Base-by-base conservation (phyloP, 306 rosid species). In the Cicer judaicum region DNA sequence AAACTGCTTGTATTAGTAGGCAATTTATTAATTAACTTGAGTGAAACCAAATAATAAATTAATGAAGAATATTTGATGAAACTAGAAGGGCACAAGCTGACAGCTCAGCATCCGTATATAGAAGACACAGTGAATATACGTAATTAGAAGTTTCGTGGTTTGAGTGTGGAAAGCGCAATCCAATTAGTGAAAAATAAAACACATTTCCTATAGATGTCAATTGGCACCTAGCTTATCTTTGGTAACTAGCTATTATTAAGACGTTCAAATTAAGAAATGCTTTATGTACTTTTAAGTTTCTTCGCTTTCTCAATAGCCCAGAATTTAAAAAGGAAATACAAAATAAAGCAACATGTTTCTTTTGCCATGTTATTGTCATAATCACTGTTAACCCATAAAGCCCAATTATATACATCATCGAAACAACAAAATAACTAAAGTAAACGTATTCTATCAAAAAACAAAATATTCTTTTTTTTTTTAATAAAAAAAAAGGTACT, bases 251-350 rank as follows among this genome's bases (percentile, higher is more conserved):
- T 54, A 89, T 87, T 55, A 80, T 82, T 70, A 59, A 80, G 80
- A 75, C 89, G 85, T 86, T 73, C 80, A 78, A 84, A 76, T 80
- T 75, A 88, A 86, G 92, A 36, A 79, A 88, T 43, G 69, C 77
- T 74, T 86, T 81, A 71, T 78, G 80, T 78, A 75, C 82, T 86
- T 81, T 54, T 68, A 75, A 64, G 78, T 80, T 76, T 79, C 76
- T 75, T 63, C 43, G 61, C 76, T 67, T 47, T 78, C 81, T 79
- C 64, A 49, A 34, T 52, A 78, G 67, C 78, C 80, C 72, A 76
- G 16, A 84, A 73, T 68, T 60, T 1, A 69, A 70, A 44, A 65
- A 7, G 7, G 6, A 64, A 59, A 21, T 2, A 15, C 24, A 40
- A 57, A 68, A 29, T 29, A 83, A 73, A 46, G 52, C 19, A 60